phyloP scores from a whole-genome alignment of 805 yeast species.

The Metschnikowia hibisci region DNA sequence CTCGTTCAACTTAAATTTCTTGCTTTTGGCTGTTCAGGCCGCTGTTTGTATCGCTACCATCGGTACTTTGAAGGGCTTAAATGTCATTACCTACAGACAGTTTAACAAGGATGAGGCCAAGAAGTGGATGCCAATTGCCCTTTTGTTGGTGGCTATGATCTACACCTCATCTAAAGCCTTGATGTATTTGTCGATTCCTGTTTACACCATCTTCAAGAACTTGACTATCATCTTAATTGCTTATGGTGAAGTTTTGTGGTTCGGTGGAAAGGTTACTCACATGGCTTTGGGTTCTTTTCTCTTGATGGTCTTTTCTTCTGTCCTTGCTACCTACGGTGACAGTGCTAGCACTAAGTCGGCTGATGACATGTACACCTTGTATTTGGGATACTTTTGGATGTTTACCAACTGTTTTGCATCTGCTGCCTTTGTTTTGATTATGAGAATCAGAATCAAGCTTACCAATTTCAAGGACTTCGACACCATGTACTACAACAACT shows the following conservation, averaged over 20 bases:
- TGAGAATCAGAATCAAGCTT: slow-evolving; percentile 97
- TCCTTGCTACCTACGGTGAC: slow-evolving; percentile 93
- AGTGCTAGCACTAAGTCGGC: slow-evolving; percentile 38
- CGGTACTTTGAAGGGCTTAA: slow-evolving; percentile 64
- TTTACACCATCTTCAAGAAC: slow-evolving; percentile 96
- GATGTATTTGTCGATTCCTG: slow-evolving; percentile 87
- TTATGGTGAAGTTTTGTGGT: slow-evolving; percentile 97
- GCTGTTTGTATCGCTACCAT: slow-evolving; percentile 76
- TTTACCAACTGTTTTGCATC: slow-evolving; percentile 88
- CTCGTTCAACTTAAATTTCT: slow-evolving; percentile 75
- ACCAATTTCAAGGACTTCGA: slow-evolving; percentile 96
- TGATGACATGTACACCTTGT: slow-evolving; percentile 44
- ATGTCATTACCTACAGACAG: slow-evolving; percentile 81
- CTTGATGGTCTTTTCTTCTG: slow-evolving; percentile 93
- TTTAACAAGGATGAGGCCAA: slow-evolving; percentile 84
- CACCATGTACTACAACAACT: slow-evolving; percentile 95
- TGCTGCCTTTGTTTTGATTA: slow-evolving; percentile 86
- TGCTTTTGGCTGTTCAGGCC: slow-evolving; percentile 85
- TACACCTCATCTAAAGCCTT: slow-evolving; percentile 95
- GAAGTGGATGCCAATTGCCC: slow-evolving; percentile 93
- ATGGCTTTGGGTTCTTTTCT: slow-evolving; percentile 87
- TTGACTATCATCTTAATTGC: slow-evolving; percentile 95
- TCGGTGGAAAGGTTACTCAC: slow-evolving; percentile 85
- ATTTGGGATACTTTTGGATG: slow-evolving; percentile 95
- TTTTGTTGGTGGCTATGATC: slow-evolving; percentile 86